Base-by-base conservation (phyloP, 2,329 filamentous ascomycete genomes). In the Colletotrichum sp. region DNA sequence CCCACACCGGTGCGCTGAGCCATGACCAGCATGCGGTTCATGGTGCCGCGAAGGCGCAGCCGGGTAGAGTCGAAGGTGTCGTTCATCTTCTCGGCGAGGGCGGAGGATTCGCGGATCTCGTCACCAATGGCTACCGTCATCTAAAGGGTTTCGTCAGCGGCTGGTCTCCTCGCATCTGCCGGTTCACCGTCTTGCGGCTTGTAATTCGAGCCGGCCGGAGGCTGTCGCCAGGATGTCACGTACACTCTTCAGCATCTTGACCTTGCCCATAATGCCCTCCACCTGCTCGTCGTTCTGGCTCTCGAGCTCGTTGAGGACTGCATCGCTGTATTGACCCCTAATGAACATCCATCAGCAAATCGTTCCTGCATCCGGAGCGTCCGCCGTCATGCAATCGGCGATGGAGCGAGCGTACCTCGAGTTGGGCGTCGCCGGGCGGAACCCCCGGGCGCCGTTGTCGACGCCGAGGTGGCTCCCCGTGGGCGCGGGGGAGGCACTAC, bases 21-120 rank as follows among this genome's bases (percentile, higher is more conserved):
- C 97, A 99, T 99, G 70, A 96, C 84, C 79, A 99, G 87, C 97
- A 99, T 99, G 75, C 96, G 90, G 83, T 95, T 98, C 97, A 99
- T 99, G 21, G 98, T 99, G 70, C 96, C 96, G 60, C 93, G 91
- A 77, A 99, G 88, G 78, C 95, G 92, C 69, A 96, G 87, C 39
- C 96, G 89, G 69, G 96, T 98, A 80, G 91, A 92, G 83, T 99
- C 96, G 83, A 99, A 99, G 7, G 92, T 91, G 82, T 98, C 95
- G 85, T 99, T 99, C 93, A 99, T 98, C 86, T 96, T 96, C 81
- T 98, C 95, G 3, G 96, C 95, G 6, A 99, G 90, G 3, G 95
- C 93, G 3, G 95, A 95, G 16, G 95, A 97, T 78, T 98, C 95
- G 80, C 96, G 92, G 81, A 99, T 99, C 86, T 99, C 97, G 82